Evolutionary conservation across 345 rosid species (phyloP), one percentile per base, ranked within the genome.

Genomic region (Arabis hirsuta): DNA sequence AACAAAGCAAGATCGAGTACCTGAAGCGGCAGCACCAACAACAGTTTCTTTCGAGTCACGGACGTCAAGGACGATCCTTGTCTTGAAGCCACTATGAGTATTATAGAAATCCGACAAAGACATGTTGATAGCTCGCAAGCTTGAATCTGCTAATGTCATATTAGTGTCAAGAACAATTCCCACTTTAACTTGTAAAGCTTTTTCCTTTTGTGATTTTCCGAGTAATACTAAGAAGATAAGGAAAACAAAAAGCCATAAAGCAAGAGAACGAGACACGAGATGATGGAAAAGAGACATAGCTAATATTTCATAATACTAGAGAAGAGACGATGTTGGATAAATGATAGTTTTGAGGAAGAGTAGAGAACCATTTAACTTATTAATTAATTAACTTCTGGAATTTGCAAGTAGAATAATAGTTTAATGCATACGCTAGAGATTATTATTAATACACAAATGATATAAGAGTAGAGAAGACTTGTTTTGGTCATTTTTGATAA

Each of bases 21-120:
- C 84, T 82, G 79, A 64, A 69, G 76, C 73, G 1, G 85, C 76
- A 47, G 83, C 83, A 61, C 69, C 66, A 43, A 82, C 75, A 52
- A 73, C 79, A 62, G 77, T 74, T 29, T 9, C 19, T 22, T 48
- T 14, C 10, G 81, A 76, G 38, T 82, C 77, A 50, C 72, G 55
- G 9, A 76, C 9, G 57, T 64, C 2, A 29, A 82, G 71, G 19
- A 54, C 48, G 13, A 82, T 48, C 54, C 79, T 77, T 22, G 73
- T 79, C 46, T 62, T 48, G 64, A 61, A 73, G 27, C 39, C 16
- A 53, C 22, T 12, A 50, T 82, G 31, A 42, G 14, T 26, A 4
- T 38, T 67, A 62, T 79, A 79, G 55, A 76, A 82, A 14, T 82
- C 81, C 1, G 41, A 11, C 20, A 72, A 51, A 69, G 86, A 73